These are phyloP conservation scores for Exsudoporus frostii DNA, from an alignment of 768 basidiomycete genomes.

Conservation along the genomic window DNA sequence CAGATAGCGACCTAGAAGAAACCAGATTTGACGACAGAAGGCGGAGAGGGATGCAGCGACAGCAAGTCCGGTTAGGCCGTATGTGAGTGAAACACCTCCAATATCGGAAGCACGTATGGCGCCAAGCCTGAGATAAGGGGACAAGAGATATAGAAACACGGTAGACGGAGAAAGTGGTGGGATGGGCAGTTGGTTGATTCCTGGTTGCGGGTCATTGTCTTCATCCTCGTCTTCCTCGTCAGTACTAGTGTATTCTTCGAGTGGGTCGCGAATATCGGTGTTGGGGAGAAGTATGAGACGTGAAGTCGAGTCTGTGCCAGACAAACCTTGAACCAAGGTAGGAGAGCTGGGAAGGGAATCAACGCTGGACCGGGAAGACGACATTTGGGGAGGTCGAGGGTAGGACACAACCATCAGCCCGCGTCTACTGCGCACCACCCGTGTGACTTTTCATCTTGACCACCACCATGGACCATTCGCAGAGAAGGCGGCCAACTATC, in stretches of 20 bases:
- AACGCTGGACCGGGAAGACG: slow-evolving; percentile 7
- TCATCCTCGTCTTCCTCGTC: slow-evolving; percentile 43
- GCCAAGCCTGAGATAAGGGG: slow-evolving; percentile 69
- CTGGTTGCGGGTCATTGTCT: slow-evolving; percentile 20
- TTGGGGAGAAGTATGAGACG: slow-evolving; percentile 65
- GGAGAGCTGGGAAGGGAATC: slow-evolving; percentile 9
- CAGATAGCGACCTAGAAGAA: slow-evolving; percentile 72
- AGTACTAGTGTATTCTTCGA: slow-evolving; percentile 36
- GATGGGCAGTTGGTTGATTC: slow-evolving; percentile 8
- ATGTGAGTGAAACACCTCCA: slow-evolving; percentile 44
- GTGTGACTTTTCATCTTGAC: slow-evolving; percentile 16
- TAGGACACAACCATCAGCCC: not conserved
- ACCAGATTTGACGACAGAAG: slow-evolving; percentile 68
- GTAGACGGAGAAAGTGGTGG: slow-evolving; percentile 55
- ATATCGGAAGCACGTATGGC: slow-evolving; percentile 56
- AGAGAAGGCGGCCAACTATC: slow-evolving; percentile 11
- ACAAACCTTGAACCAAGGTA: slow-evolving; percentile 7
- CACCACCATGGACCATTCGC: slow-evolving; percentile 3
- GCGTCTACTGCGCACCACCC: not conserved
- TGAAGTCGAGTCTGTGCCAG: slow-evolving; percentile 41
- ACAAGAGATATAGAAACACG: slow-evolving; percentile 67
- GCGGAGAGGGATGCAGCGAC: slow-evolving; percentile 56
- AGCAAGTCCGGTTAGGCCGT: slow-evolving; percentile 47
- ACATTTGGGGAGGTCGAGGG: slow-evolving; percentile 5
- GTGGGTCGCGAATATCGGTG: slow-evolving; percentile 39